Percentiles rank a stretch among this genome's conserved stretches.
These are phyloP conservation scores for Juglanconis sp. DNA, from an alignment of 2,329 filamentous ascomycete genomes.

Conservation along the genomic window DNA sequence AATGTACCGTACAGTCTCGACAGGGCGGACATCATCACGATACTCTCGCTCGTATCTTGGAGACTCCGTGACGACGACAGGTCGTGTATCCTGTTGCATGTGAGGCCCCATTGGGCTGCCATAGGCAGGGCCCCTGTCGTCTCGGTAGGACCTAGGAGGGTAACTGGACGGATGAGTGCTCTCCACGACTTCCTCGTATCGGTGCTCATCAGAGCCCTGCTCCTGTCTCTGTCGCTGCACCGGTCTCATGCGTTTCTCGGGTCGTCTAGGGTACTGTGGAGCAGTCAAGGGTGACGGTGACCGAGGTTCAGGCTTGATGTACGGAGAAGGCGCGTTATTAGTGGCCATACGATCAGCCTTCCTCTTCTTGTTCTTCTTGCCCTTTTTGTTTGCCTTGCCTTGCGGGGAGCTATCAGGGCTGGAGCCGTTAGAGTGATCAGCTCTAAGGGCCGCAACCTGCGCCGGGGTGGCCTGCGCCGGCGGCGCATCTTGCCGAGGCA, in stretches of 20 bases:
- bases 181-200: slow-evolving; percentile 40
- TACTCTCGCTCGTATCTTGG: slow-evolving; percentile 33
- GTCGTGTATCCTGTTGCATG: slow-evolving; percentile 24
- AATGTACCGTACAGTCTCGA: slow-evolving; percentile 32
- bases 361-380: slow-evolving; percentile 50
- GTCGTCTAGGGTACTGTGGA: slow-evolving; percentile 46
- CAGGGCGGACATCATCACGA: slow-evolving; percentile 29
- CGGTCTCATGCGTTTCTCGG: slow-evolving; percentile 55
- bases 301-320: slow-evolving; percentile 63
- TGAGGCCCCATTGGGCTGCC: slow-evolving; percentile 28
- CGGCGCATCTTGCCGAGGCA: slow-evolving; percentile 30
- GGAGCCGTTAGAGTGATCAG: slow-evolving; percentile 44
- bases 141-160: slow-evolving; percentile 31
- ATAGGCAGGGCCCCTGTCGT: slow-evolving; percentile 34
- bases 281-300: slow-evolving; percentile 59
- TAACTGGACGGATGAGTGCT: slow-evolving; percentile 35
- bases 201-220: slow-evolving; percentile 30
- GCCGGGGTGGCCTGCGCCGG: slow-evolving; percentile 40
- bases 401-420: slow-evolving; percentile 62
- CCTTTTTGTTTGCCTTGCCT: slow-evolving; percentile 46
- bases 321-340: slow-evolving; percentile 46
- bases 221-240: slow-evolving; percentile 38
- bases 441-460: slow-evolving; percentile 56
- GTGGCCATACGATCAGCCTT: slow-evolving; percentile 48
- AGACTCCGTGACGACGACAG: slow-evolving; percentile 23